Base-by-base conservation (phyloP, 768 basidiomycete species). In the Astraeus odoratus region DNA sequence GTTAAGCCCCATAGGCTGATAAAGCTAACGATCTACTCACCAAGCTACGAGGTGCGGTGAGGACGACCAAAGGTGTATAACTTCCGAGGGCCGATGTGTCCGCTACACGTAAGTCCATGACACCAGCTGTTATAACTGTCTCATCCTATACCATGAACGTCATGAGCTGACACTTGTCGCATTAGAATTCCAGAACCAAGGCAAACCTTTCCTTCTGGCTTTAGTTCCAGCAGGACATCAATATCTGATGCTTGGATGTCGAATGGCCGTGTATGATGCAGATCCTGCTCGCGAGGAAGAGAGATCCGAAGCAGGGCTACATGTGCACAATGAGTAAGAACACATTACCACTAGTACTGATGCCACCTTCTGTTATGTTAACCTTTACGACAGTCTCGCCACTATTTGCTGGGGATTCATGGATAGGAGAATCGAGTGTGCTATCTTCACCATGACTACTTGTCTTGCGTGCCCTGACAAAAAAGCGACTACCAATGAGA, bases 401-500 rank as follows among this genome's bases (percentile, higher is more conserved):
- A 8, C 50, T 50, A 42, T 56, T 53, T 20, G 33, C 22, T 5
- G 33, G 35, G 8, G 16, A 29, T 47, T 44, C 40, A 35, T 15
- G 42, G 38, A 39, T 49, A 12, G 57, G 40, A 34, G 58, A 57
- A 34, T 55, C 57, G 43, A 58, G 66, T 22, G 61, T 48, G 49
- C 68, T 74, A 30, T 67, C 71, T 41, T 67, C 71, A 5, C 64
- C 65, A 37, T 66, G 64, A n/a, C 77, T 78, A 16, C 54, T 58
- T 29, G 49, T 50, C 25, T 57, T 63, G 41, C 57, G 60, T 33
- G 58, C 45, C 50, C 72, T 76, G 0, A 73, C 67, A 49, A 89
- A 88, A 64, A 80, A 93, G 26, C 80, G 77, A 54, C 88, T 90
- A 29, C 87, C 89, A 44, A 91, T 84, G 41, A 91, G 63, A 56